Evolutionary conservation across 208 protist species (phyloP).

Genomic region (Leishmania braziliensis): DNA sequence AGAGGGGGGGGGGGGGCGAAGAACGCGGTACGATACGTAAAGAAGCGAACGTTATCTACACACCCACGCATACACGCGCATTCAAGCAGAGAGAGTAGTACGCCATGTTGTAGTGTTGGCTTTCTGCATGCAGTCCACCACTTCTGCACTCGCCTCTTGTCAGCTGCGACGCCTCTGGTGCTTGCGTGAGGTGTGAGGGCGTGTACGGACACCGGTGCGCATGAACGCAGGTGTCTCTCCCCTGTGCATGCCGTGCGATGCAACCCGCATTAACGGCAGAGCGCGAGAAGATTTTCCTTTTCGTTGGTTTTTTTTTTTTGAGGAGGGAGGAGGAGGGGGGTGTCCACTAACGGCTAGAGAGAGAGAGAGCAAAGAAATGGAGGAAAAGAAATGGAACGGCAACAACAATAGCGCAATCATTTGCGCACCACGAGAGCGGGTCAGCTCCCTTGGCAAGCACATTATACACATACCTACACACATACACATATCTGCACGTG

Average conservation of each 20-base stretch:
- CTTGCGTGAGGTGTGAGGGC: neutral
- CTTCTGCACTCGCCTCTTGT: neutral
- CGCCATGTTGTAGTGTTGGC: neutral
- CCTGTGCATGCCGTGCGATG: neutral
- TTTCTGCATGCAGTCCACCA: neutral
- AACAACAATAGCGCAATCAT: neutral
- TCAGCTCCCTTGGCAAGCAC: neutral
- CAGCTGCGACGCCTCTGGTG: neutral
- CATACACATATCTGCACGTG: neutral
- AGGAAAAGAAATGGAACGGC: neutral
- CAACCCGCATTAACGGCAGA: neutral
- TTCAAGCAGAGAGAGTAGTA: neutral
- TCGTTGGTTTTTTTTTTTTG: neutral
- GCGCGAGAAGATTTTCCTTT: neutral
- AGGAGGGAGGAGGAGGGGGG: too few species aligned
- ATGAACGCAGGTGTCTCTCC: neutral
- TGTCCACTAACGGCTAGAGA: conserved; percentile 28
- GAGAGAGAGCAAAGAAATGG: conserved; percentile 3
- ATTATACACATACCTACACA: neutral
- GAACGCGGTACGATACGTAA: neutral
- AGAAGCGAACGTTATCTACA: neutral
- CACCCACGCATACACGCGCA: neutral
- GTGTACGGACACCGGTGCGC: neutral
- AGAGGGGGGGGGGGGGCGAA: too few species aligned
- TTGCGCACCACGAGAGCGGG: neutral